Conservation (phyloP, 148 eudicot species). For the Chenopodium album region DNA sequence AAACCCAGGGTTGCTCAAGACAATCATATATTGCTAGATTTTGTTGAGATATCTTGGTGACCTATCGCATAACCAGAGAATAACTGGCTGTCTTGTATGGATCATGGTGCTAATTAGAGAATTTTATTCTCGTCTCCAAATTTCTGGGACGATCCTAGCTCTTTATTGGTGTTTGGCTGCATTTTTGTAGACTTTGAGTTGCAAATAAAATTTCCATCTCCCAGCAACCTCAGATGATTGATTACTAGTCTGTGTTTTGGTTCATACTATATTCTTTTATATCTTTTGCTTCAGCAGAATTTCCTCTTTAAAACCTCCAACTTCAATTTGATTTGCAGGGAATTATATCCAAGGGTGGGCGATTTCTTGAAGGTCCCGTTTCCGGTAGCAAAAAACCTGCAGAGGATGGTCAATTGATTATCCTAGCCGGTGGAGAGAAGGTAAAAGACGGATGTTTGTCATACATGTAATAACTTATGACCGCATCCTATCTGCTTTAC, state of each 20-base stretch:
- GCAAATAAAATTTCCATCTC: background rate
- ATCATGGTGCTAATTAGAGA: background rate
- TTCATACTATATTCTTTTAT: background rate
- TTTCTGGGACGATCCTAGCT: background rate
- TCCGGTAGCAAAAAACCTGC: constrained; percentile 99
- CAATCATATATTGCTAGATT: background rate
- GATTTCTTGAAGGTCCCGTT: constrained; percentile 92
- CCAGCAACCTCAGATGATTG: background rate
- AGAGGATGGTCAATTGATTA: constrained; percentile 94
- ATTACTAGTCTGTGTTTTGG: background rate
- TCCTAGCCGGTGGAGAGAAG: constrained; percentile 96
- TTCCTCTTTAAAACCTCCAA: background rate
- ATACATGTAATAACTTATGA: background rate
- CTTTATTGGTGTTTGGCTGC: background rate
- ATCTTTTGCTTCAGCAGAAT: background rate
- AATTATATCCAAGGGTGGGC: constrained; percentile 76
- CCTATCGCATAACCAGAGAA: background rate
- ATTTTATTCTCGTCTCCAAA: background rate
- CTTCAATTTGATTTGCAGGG: constrained; percentile 47
- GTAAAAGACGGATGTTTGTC: constrained; percentile 30
- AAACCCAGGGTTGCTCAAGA: background rate
- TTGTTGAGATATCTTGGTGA: background rate
- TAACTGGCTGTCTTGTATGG: background rate
- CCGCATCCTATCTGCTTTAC: background rate
- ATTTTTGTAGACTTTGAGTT: background rate